Evolutionary conservation across 2,329 filamentous ascomycete genomes (phyloP).

Genomic region (Nakataea oryzae): DNA sequence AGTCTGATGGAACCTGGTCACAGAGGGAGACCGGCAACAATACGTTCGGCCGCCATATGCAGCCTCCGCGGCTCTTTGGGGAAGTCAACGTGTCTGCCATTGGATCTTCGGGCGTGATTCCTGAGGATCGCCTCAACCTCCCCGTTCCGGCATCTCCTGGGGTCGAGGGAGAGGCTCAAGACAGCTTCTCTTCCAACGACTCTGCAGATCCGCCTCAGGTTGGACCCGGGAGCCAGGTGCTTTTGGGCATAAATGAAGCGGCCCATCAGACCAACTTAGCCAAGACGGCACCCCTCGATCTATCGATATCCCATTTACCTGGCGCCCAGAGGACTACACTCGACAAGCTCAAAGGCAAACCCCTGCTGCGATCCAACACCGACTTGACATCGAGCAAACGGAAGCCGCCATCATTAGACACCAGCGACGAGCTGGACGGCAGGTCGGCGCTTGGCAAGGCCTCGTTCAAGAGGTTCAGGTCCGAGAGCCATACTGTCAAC

Average conservation of each 20-base stretch:
- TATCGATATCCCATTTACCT: not conserved
- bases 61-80: constrained; percentile 38
- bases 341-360: constrained; percentile 27
- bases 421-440: constrained; percentile 37
- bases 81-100: constrained; percentile 44
- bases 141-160: constrained; percentile 20
- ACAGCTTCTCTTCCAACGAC: constrained; percentile 24
- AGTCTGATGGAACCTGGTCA: constrained; percentile 43
- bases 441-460: constrained; percentile 25
- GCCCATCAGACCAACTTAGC: constrained; percentile 37
- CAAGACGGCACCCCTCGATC: not conserved
- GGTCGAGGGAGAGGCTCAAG: constrained; percentile 28
- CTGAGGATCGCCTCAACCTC: constrained; percentile 37
- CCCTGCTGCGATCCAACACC: constrained; percentile 14
- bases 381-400: constrained; percentile 42
- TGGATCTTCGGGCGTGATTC: constrained; percentile 40
- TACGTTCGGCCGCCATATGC: constrained; percentile 41
- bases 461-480: constrained; percentile 45
- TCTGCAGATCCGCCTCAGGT: not conserved
- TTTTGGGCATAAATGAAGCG: constrained; percentile 21
- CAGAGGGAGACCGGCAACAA: constrained; percentile 77
- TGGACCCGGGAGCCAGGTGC: constrained; percentile 7
- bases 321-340: not conserved
- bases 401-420: constrained; percentile 31
- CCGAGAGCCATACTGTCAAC: constrained; percentile 24